phyloP scores from a whole-genome alignment of 768 basidiomycete species.

The Amanita polypyramis region DNA sequence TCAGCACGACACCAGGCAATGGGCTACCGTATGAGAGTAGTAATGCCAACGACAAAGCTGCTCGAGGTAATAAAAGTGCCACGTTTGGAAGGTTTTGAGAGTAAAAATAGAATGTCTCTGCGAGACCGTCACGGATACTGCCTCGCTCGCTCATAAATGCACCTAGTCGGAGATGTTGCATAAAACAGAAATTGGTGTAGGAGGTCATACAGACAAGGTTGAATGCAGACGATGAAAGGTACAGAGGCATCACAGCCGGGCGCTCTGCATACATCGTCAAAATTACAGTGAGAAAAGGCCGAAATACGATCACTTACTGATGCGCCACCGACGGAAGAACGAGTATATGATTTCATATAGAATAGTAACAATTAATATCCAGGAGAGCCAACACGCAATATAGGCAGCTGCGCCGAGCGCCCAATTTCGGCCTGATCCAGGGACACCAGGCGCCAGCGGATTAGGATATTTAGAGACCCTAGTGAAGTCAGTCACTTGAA shows the following conservation, averaged over 20 bases:
- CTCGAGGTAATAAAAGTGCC: constrained; percentile 73
- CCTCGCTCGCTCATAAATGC: constrained; percentile 50
- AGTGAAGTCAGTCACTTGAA: constrained; percentile 5
- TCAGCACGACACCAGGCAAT: constrained; percentile 33
- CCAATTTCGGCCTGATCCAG: constrained; percentile 73
- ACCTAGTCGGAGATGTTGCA: constrained; percentile 65
- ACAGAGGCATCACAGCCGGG: constrained; percentile 73
- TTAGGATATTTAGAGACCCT: constrained; percentile 73
- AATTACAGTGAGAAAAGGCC: constrained; percentile 2
- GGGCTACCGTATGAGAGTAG: constrained; percentile 54
- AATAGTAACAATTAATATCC: constrained; percentile 62
- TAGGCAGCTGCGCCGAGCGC: constrained; percentile 76
- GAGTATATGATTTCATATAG: constrained; percentile 73
- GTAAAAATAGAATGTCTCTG: constrained; percentile 79
- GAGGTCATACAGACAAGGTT: constrained; percentile 69
- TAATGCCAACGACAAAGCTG: constrained; percentile 62
- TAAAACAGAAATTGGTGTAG: constrained; percentile 76
- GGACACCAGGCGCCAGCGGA: constrained; percentile 54
- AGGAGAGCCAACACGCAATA: constrained; percentile 68
- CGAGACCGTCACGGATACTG: constrained; percentile 37
- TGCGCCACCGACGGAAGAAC: constrained; percentile 65
- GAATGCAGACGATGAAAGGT: constrained; percentile 71
- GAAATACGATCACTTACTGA: constrained; percentile 45
- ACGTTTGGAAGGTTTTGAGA: constrained; percentile 82
- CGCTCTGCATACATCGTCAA: constrained; percentile 42